A percentile compares a stretch with the other conserved stretches of the same genome.
Evolutionary conservation across 495 filamentous ascomycete species (phyloP).

Genomic region (Penicillium paradoxum): DNA sequence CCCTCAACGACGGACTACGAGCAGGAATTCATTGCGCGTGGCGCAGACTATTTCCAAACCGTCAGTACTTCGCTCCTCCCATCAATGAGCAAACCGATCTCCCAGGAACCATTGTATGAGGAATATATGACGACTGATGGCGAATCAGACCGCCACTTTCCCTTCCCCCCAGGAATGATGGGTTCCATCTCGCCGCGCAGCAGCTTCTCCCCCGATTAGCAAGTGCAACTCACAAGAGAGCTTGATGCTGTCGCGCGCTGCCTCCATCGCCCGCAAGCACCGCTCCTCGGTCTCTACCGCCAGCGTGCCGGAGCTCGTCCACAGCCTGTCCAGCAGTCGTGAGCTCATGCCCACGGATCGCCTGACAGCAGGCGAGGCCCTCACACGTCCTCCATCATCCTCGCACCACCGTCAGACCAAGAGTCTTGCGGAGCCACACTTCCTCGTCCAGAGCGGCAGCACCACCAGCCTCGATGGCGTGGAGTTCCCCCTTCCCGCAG

Average conservation of each 20-base stretch:
- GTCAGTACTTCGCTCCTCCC: conserved; percentile 29
- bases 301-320: conserved; percentile 53
- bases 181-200: conserved; percentile 43
- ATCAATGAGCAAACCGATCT: conserved; percentile 31
- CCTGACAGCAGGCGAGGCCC: conserved; percentile 25
- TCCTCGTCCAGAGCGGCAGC: conserved; percentile 25
- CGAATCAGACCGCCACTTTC: conserved; percentile 43
- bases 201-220: conserved; percentile 53
- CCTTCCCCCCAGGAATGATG: conserved; percentile 34
- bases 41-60: conserved; percentile 35
- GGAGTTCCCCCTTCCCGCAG: conserved; percentile 9
- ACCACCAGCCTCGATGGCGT: conserved; percentile 23
- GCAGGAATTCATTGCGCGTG: conserved; percentile 20
- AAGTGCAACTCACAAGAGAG: conserved; percentile 57
- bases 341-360: conserved; percentile 38
- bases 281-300: conserved; percentile 53
- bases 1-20: conserved; percentile 34
- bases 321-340: conserved; percentile 44
- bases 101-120: conserved; percentile 45
- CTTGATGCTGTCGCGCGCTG: conserved; percentile 44
- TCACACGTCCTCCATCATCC: conserved; percentile 27
- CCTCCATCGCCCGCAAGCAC: conserved; percentile 48
- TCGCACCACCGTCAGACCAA: conserved; percentile 40
- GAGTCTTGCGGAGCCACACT: conserved; percentile 34
- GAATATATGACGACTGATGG: conserved; percentile 45